Evolutionary conservation across 78 protist genomes (phyloP).

Genomic region (Cavenderia fasciculata): DNA sequence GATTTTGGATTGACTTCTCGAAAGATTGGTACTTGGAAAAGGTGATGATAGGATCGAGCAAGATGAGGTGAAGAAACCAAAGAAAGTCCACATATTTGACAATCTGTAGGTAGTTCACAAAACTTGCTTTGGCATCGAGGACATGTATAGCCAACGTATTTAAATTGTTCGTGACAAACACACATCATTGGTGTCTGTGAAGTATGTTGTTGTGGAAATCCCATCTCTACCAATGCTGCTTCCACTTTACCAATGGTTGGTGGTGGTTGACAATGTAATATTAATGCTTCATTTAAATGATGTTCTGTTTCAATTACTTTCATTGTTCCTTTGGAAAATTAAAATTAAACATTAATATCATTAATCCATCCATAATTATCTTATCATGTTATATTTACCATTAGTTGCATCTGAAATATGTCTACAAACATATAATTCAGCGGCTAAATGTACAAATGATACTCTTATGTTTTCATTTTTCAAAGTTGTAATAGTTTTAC

Average conservation of each 20-base stretch:
- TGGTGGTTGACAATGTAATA: constrained; percentile 80
- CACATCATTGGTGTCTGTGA: constrained; percentile 14
- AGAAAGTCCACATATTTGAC: constrained; percentile 82
- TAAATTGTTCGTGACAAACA: constrained; percentile 70
- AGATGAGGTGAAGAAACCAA: constrained; percentile 89
- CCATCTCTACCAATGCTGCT: constrained; percentile 82
- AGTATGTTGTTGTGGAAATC: constrained; percentile 80
- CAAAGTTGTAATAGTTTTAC: constrained; percentile 61
- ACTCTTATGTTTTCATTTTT: constrained; percentile 43
- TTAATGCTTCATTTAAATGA: constrained; percentile 60
- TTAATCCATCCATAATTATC: no score
- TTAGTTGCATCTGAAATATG: constrained; percentile 61
- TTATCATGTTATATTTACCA: no score
- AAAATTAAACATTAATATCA: no score
- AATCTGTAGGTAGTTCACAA: constrained; percentile 86
- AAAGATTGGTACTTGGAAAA: constrained; percentile 80
- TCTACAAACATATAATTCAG: constrained; percentile 74
- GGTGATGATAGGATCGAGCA: constrained; percentile 88
- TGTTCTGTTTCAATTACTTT: constrained; percentile 48
- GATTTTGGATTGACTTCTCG: constrained; percentile 48
- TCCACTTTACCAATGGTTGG: constrained; percentile 53
- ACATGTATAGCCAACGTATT: constrained; percentile 78
- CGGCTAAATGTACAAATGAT: constrained; percentile 76
- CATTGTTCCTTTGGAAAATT: no score
- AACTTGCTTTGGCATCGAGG: constrained; percentile 82